Conservation (phyloP, 2,329 filamentous ascomycete genomes). For the Fusarium duplospermum region DNA sequence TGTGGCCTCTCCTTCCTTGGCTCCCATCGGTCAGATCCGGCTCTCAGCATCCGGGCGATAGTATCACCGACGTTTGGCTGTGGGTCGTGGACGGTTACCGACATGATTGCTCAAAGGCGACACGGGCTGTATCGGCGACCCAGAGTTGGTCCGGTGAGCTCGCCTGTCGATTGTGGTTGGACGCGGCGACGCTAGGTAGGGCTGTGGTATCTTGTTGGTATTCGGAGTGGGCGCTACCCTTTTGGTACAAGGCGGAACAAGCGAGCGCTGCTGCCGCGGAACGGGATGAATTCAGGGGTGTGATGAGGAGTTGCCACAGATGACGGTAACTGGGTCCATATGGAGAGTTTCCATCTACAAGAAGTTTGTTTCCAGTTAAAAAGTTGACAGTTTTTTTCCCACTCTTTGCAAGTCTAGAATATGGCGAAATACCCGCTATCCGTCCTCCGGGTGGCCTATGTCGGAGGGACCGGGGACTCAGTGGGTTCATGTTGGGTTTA, state of each 20-base stretch:
- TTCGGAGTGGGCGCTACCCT: slow-evolving; percentile 9
- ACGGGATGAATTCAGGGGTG: neutral
- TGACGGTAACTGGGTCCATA: neutral
- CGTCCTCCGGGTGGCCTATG: neutral
- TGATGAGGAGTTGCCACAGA: neutral
- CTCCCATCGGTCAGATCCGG: slow-evolving; percentile 42
- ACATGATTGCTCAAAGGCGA: slow-evolving; percentile 32
- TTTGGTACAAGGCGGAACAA: slow-evolving; percentile 9
- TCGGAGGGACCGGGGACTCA: slow-evolving; percentile 6
- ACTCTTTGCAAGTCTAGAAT: neutral
- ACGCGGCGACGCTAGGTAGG: slow-evolving; percentile 38
- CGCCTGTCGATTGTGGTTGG: slow-evolving; percentile 44
- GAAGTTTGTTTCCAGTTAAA: neutral
- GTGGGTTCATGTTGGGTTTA: slow-evolving; percentile 14
- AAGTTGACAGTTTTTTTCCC: slow-evolving; percentile 5
- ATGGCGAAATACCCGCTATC: slow-evolving; percentile 30
- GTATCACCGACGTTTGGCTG: slow-evolving; percentile 44
- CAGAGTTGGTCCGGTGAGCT: slow-evolving; percentile 40
- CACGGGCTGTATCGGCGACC: slow-evolving; percentile 38
- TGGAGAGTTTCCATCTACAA: neutral
- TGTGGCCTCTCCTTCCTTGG: slow-evolving; percentile 37
- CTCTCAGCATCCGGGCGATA: slow-evolving; percentile 43
- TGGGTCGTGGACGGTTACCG: slow-evolving; percentile 41
- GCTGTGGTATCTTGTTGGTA: slow-evolving; percentile 16
- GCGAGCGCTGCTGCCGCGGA: neutral